Conservation (phyloP, 352 stramenopile genomes). For the Phytophthora agathidicida region DNA sequence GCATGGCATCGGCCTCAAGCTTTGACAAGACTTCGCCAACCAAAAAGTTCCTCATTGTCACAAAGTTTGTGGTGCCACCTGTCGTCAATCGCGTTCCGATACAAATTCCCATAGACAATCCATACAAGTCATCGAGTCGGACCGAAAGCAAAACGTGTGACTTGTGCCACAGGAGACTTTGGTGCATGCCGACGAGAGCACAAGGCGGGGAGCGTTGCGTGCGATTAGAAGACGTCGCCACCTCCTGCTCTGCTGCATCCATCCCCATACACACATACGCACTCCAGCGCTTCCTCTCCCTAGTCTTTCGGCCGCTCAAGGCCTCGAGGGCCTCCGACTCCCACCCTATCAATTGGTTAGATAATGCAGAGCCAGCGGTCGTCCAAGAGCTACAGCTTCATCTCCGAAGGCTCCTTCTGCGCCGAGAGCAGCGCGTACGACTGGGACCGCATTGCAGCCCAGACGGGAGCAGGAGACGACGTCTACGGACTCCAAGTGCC, state of each 20-base stretch:
- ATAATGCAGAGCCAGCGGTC: constrained; percentile 36
- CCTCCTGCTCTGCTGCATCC: no score
- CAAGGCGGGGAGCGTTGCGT: constrained; percentile 15
- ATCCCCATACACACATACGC: no score
- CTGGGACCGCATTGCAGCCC: constrained; percentile 37
- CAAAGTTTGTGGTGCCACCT: constrained; percentile 3
- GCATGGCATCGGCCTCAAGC: no score
- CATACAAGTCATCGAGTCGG: constrained; percentile 21
- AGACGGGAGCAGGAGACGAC: constrained; percentile 27
- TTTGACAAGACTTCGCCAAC: no score
- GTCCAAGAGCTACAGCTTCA: constrained; percentile 81
- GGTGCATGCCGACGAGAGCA: constrained; percentile 6
- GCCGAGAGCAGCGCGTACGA: constrained; percentile 43
- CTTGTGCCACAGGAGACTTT: constrained; percentile 23
- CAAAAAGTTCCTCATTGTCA: no score
- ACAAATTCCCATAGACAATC: constrained; percentile 5
- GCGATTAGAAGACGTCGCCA: constrained; percentile 12
- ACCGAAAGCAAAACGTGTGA: constrained; percentile 27
- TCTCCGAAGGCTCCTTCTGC: constrained; percentile 79
- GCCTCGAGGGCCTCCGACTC: constrained; percentile 3
- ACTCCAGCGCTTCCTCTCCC: constrained; percentile 1
- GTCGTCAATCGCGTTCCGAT: constrained; percentile 14
- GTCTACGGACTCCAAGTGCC: constrained; percentile 27
- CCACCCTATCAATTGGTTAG: constrained; percentile 3
- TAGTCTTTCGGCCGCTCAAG: constrained; percentile 3